Evolutionary conservation across 2,329 filamentous ascomycete species (phyloP), one percentile per base, ranked within the genome.

Genomic region (Aspergillus hiratsukae): DNA sequence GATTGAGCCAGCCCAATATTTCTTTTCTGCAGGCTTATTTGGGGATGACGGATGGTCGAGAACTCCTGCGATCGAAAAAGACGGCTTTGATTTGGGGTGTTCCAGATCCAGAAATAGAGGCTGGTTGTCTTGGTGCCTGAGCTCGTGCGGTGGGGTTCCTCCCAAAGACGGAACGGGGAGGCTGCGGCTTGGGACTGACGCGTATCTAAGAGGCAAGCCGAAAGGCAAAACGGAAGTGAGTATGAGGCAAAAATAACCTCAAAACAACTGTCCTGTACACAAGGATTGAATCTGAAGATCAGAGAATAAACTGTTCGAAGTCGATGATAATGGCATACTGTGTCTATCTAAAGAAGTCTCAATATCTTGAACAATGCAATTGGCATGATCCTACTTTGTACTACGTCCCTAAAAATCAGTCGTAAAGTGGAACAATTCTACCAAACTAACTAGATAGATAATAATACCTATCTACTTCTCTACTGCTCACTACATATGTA

Each of bases 71-170:
- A 52, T 57, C 49, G 56, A 54, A 48, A 46, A 27, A 43, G 46
- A 27, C 23, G 58, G 56, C 43, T 27, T 23, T 27, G 21, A 23
- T 5, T 14, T 7, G 9, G 27, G 40, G 21, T 4, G 43, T 46
- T 23, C 43, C 21, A 46, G 43, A 23, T 23, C 43, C 17, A 3
- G 17, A 7, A 58, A 48, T 37, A 52, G 45, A 41, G 10, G 6
- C 53, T 59, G 48, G 53, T 59, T 55, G 61, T 21, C 60, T 61
- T 58, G 57, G 58, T 58, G 54, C 52, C 57, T 56, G 61, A 56
- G 51, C 61, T 64, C 63, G 62, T 65, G 62, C 62, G 62, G 63
- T 64, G 60, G 63, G 62, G 63, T 61, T 57, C 59, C 56, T 35
- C 50, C 46, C 45, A 21, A 46, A 55, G 53, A 60, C 59, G 58